Base-by-base conservation (phyloP, 163 green algal species). In the Volvox carteri region DNA sequence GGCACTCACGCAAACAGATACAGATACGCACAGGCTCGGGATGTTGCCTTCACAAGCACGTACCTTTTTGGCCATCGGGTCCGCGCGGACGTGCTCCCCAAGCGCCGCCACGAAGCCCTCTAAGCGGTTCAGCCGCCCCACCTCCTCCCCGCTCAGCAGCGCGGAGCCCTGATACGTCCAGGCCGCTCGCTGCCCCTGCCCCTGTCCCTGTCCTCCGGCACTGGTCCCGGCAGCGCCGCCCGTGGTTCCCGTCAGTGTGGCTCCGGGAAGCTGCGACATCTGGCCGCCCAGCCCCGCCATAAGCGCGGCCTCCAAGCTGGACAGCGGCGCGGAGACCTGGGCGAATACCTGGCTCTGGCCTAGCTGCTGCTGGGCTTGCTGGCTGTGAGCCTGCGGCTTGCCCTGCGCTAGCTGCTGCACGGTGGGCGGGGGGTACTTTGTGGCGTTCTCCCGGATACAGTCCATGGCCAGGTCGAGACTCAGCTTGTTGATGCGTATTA, bases 101-200 rank as follows among this genome's bases (percentile, higher is more conserved):
- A 90, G 73, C n/a, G 84, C 72, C 54, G 72, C 41, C 84, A 85
- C 33, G 56, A 90, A 90, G 73, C 81, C 81, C 19, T 79, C 65
- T 33, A 79, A 37, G 30, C 4, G 37, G 65, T 87, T 87, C 16
- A 87, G 46, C 21, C 33, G 46, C 46, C 44, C 81, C 81, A 70
- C 65, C 81, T 87, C 81, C 18, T 56, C 46, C 6, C 33, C 21
- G 3, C 9, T 48, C 65, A 87, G 48, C 67, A 87, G 62, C 62
- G 81, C 81, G 1, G 46, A 58, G 18, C 81, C 37, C 42, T n/a
- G n/a, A n/a, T n/a, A n/a, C n/a, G n/a, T n/a, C n/a, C n/a, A n/a
- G n/a, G n/a, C n/a, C n/a, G n/a, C n/a, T n/a, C n/a, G n/a, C n/a
- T n/a, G n/a, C n/a, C 52, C 77, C 19, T 42, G 35, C 5, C 30